Evolutionary conservation across 208 protist genomes (phyloP).

Genomic region (Leishmania braziliensis): DNA sequence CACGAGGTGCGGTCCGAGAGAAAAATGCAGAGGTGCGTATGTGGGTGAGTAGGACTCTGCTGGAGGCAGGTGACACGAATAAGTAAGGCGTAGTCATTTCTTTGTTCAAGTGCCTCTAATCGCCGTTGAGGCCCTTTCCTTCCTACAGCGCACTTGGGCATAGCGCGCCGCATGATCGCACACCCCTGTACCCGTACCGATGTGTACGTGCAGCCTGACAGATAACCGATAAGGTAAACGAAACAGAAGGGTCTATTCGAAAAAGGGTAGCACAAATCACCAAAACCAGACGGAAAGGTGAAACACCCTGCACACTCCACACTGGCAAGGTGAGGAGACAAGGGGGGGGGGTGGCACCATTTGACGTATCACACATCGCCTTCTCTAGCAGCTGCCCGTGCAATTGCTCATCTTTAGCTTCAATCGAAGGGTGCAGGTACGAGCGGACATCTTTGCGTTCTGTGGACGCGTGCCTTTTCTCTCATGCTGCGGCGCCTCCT

Average conservation of each 20-base stretch:
- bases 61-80: not conserved
- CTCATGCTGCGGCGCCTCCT: not conserved
- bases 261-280: not conserved
- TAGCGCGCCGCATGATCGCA: not conserved
- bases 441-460: not conserved
- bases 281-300: not conserved
- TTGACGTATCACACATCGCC: not conserved
- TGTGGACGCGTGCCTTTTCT: not conserved
- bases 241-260: not conserved
- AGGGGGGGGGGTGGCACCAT: not conserved
- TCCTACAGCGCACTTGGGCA: not conserved
- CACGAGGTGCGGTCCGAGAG: not conserved
- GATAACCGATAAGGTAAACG: slow-evolving; percentile 11
- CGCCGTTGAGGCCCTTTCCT: not conserved
- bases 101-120: not conserved
- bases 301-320: not conserved
- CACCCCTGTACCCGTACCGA: not conserved
- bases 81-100: not conserved
- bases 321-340: not conserved
- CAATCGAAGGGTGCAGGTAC: not conserved
- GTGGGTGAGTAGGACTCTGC: not conserved
- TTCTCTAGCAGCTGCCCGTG: not conserved
- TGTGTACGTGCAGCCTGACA: not conserved
- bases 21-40: not conserved
- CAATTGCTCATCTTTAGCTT: not conserved